Evolutionary conservation across 1,139 yeast genomes (phyloP), one percentile per base, ranked within the genome.

Genomic region (Lodderomyces elongisporus): DNA sequence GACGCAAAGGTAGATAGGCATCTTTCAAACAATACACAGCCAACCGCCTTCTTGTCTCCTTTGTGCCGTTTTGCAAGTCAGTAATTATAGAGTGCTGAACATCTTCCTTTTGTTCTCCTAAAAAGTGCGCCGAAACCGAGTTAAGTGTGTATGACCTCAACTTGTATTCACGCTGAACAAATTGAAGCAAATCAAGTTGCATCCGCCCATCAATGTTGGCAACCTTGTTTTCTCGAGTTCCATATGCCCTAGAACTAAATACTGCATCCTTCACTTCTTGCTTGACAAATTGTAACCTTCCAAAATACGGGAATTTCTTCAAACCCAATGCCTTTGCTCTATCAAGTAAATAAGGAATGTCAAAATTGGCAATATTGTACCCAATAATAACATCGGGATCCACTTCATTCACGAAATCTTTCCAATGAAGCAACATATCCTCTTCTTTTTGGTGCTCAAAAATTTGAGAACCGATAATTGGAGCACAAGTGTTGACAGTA

Each of bases 341-440:
- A 52, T 89, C 93, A 27, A 93, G 61, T 32, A 93, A 63, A 53
- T 93, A 93, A 0, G 99, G 99, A 35, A 93, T 68, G 70, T 93
- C 99, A 54, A 93, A 93, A 54, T 93, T 93, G 18, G 95, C 76
- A 4, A 88, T 87, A 54, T 93, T 93, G 58, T 91, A 93, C 32
- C 99, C 99, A 49, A 93, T 91, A 28, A 93, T 84, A 33, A 93
- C 95, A 61, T 93, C 99, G 0, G 99, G 95, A 56, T 93, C 99
- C 2, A 77, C 82, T 42, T 79, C 73, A 8, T 77, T 78, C 6
- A 93, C 74, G 50, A 93, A 93, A 27, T 87, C 85, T 43, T 77
- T 74, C 98, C 98, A 93, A 31, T 70, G 74, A 61, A 74, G 60
- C 34, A 93, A 63, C 95, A 93, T 82, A 24, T 85, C 93, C 28